Percentiles rank a stretch among this genome's conserved stretches.
These are phyloP conservation scores for Coccomyxa subellipsoidea DNA, from an alignment of 163 green algal species.

Conservation along the genomic window DNA sequence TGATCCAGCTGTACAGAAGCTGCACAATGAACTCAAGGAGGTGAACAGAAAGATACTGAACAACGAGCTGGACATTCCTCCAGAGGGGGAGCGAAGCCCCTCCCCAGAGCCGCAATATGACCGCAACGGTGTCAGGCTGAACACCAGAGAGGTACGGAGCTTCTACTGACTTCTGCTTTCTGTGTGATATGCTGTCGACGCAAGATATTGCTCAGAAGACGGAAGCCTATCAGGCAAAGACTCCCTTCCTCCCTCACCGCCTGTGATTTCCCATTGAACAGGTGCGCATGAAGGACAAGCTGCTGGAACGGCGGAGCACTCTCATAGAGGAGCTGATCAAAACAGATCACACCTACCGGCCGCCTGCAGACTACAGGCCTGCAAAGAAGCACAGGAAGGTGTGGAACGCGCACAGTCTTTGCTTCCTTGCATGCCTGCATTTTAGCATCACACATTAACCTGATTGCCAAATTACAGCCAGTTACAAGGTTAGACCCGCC, in stretches of 20 bases:
- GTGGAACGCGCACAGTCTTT: conserved; percentile 16
- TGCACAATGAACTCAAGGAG: conserved; percentile 65
- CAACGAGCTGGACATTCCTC: conserved; percentile 69
- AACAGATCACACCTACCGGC: conserved; percentile 74
- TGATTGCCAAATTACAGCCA: too few species aligned
- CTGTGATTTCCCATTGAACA: not conserved
- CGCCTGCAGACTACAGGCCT: conserved; percentile 78
- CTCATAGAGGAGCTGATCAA: conserved; percentile 93
- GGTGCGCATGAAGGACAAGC: conserved; percentile 56
- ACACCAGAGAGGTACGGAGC: not conserved
- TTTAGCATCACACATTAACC: too few species aligned
- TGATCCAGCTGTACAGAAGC: conserved; percentile 57
- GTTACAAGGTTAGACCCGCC: too few species aligned
- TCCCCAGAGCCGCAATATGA: conserved; percentile 71
- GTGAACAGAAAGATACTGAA: conserved; percentile 54
- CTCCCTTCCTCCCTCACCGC: too few species aligned
- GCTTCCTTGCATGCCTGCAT: too few species aligned
- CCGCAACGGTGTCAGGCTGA: conserved; percentile 44
- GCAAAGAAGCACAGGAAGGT: conserved; percentile 80
- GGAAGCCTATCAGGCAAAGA: too few species aligned
- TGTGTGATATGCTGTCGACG: too few species aligned
- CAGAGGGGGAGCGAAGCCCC: conserved; percentile 83
- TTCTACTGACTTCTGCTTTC: too few species aligned
- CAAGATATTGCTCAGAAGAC: too few species aligned
- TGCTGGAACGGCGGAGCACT: conserved; percentile 56